Base-by-base conservation (phyloP, 2,329 filamentous ascomycete genomes). In the Claviceps maximensis region DNA sequence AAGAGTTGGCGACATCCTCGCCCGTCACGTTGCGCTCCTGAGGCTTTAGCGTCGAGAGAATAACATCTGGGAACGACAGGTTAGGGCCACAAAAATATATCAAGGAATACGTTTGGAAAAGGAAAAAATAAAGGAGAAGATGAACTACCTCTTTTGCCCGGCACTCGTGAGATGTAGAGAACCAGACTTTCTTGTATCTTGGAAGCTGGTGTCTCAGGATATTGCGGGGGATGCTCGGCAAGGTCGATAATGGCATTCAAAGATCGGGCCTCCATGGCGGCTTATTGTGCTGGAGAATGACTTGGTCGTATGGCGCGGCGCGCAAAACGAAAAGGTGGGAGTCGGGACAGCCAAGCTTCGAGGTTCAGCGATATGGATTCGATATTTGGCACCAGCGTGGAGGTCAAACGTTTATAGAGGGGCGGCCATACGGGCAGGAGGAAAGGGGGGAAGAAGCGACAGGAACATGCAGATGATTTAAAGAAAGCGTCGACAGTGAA, bases 161-260 rank as follows among this genome's bases (percentile, higher is more conserved):
- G 93, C 0, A 98, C 91, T 59, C 91, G 77, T 38, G 91, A 89
- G 59, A 98, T 94, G 69, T 98, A 98, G 42, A 98, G 78, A 2
- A 84, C 82, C 50, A 97, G 69, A 4, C 88, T 82, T 49, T 88
- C 81, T 57, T 84, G 79, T 57, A 74, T 79, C 60, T 78, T 72
- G 59, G 85, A 82, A 3, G 82, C 80, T 5, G 87, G 86, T 63
- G 87, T 87, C 62, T 85, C 79, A 49, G 89, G 88, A 66, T 95
- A 93, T 61, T 83, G 79, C 47, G 93, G 91, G 44, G 91, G 93
- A 62, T 95, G 89, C 50, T 86, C 79, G 57, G 93, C 91, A 57
- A 96, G 79, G 44, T 79, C 73, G 58, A 88, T 93, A 58, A 98
- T 77, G 51, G 82, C 77, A 51, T 86, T 86, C 46, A 97, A 74